phyloP scores from a whole-genome alignment of 2,329 filamentous ascomycete genomes.

The Aureobasidium sp. region DNA sequence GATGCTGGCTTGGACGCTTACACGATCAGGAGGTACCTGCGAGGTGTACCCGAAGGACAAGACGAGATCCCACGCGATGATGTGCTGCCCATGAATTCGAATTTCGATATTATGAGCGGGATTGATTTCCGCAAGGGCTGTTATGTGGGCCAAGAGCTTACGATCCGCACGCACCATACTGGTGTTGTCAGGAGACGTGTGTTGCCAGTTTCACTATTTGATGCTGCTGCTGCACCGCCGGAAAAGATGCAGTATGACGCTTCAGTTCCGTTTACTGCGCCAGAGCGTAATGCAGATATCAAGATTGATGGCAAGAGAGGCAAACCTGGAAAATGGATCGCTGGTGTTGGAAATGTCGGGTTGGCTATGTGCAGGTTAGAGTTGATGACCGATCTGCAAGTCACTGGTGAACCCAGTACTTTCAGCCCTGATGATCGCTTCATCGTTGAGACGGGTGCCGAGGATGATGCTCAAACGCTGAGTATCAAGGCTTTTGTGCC shows the following conservation, averaged over 20 bases:
- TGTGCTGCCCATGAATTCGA: conserved; percentile 79
- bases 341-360: conserved; percentile 75
- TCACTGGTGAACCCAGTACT: conserved; percentile 59
- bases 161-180: conserved; percentile 88
- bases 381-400: conserved; percentile 74
- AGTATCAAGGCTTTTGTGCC: conserved; percentile 63
- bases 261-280: conserved; percentile 27
- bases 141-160: conserved; percentile 94
- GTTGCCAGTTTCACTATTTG: conserved; percentile 70
- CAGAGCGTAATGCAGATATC: conserved; percentile 40
- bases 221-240: conserved; percentile 35
- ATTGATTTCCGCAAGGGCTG: conserved; percentile 95
- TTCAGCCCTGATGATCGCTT: conserved; percentile 54
- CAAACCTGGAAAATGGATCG: conserved; percentile 72
- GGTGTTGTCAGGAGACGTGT: conserved; percentile 89
- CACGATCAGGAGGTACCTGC: conserved; percentile 66
- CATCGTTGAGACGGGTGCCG: conserved; percentile 24
- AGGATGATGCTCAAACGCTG: conserved; percentile 23
- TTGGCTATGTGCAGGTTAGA: conserved; percentile 81
- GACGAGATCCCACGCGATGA: conserved; percentile 63
- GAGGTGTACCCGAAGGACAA: conserved; percentile 80
- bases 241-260: conserved; percentile 44
- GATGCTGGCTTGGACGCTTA: conserved; percentile 49
- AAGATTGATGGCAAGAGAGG: conserved; percentile 43
- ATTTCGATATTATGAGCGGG: conserved; percentile 76